Evolutionary conservation across 1,139 yeast genomes (phyloP).

Genomic region (Magnusiomyces suaveolens): DNA sequence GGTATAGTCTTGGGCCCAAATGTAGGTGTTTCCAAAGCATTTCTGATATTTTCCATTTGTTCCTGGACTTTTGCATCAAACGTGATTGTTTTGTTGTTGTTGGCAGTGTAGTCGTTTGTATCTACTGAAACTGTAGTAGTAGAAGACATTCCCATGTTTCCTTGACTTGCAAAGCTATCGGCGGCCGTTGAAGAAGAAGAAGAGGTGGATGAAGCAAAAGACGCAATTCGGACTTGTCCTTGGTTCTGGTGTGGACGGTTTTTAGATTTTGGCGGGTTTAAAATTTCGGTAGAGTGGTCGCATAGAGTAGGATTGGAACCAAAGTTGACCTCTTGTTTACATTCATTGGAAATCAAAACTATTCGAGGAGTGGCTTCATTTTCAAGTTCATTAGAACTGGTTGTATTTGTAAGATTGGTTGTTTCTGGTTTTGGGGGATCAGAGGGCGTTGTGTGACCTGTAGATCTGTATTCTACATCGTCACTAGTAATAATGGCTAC

Average conservation of each 20-base stretch:
- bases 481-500: constrained; percentile 1
- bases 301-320: not conserved
- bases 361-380: not conserved
- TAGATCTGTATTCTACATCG: not conserved
- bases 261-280: not conserved
- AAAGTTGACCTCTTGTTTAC: not conserved
- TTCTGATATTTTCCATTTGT: not conserved
- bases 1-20: not conserved
- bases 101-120: not conserved
- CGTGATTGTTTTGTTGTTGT: not conserved
- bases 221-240: not conserved
- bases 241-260: not conserved
- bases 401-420: not conserved
- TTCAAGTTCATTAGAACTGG: not conserved
- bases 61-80: not conserved
- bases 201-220: not conserved
- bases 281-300: not conserved
- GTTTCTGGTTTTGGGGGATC: not conserved
- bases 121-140: not conserved
- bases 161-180: not conserved
- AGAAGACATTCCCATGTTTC: not conserved
- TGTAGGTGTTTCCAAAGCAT: not conserved
- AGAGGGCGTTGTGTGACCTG: not conserved
- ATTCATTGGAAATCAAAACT: not conserved
- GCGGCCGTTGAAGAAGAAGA: not conserved